Base-by-base conservation (phyloP, 768 basidiomycete genomes). In the Leucosporidium scottii region DNA sequence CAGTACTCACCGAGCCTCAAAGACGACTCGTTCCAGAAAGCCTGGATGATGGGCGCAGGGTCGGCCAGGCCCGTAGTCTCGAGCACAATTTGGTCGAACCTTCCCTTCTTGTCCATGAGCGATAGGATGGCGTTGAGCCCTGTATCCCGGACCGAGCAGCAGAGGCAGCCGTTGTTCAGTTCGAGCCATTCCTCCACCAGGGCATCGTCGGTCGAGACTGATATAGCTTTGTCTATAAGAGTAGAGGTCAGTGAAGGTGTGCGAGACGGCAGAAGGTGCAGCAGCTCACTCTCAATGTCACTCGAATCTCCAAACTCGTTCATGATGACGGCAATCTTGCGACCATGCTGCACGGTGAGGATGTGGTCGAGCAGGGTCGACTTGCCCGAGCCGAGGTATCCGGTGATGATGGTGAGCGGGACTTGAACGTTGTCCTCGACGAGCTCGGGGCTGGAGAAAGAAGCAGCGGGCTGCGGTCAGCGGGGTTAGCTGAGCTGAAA, bases 11-110 rank as follows among this genome's bases (percentile, higher is more conserved):
- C 66, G 9, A 69, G 44, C 13, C 61, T 59, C 61, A 73, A 25
- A 20, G 64, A 64, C 23, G 65, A 64, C 28, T 73, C 72, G 61
- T 66, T 70, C 72, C 72, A 73, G 31, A 73, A 73, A 5, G 68
- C 64, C 28, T 73, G 68, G 25, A 74, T 71, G 62, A 76, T 73
- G 3, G 73, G 73, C 3, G 64, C 91, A 65, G 94, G 94, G 80
- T 98, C 94, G 15, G 94, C 94, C 12, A 98, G 82, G 0, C 94
- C 94, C 0, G 96, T 98, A 2, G 94, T 90, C 79, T 99, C 96
- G 21, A 99, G 82, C 53, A 99, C 80, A 70, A 99, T 96, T 78
- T 97, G 88, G 79, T 98, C 96, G 76, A 98, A 93, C 1, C 85
- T 84, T 30, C 91, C 92, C 75, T 88, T 91, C 66, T 69, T 67